Evolutionary conservation across 345 rosid genomes (phyloP).

Genomic region (Noccaea bulbosa): DNA sequence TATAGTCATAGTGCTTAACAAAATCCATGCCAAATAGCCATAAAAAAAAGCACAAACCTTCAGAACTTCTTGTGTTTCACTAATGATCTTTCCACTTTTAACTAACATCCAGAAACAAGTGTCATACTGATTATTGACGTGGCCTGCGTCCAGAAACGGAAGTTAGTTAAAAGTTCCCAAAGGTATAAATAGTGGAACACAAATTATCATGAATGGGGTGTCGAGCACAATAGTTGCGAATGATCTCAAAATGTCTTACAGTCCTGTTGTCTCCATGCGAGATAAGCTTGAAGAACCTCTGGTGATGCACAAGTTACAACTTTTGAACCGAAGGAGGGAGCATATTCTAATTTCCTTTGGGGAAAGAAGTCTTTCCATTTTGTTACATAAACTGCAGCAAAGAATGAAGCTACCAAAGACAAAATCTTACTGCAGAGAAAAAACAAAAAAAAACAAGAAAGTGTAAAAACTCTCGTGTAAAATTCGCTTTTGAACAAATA

Average conservation of each 20-base stretch:
- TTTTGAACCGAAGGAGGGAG: slow-evolving; percentile 69
- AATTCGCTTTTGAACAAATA: not conserved
- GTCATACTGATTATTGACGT: slow-evolving; percentile 59
- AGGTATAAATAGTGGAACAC: not conserved
- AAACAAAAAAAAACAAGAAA: slow-evolving; percentile 35
- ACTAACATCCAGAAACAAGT: slow-evolving; percentile 85
- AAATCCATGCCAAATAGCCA: too few species aligned
- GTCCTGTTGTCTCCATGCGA: slow-evolving; percentile 86
- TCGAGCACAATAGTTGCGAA: too few species aligned
- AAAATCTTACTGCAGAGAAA: slow-evolving; percentile 74
- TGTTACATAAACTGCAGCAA: slow-evolving; percentile 64
- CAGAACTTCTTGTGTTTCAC: slow-evolving; percentile 63
- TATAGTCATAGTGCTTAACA: not conserved
- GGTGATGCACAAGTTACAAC: slow-evolving; percentile 65
- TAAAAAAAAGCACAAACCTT: slow-evolving; percentile 48
- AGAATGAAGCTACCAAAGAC: slow-evolving; percentile 73
- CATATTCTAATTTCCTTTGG: slow-evolving; percentile 52
- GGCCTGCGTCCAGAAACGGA: slow-evolving; percentile 56
- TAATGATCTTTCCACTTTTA: slow-evolving; percentile 62
- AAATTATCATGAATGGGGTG: slow-evolving; percentile 15
- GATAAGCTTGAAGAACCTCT: slow-evolving; percentile 83
- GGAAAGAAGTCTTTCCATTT: slow-evolving; percentile 83
- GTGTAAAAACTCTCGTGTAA: not conserved
- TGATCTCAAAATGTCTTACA: too few species aligned
- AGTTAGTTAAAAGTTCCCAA: not conserved